Conservation (phyloP, 805 yeast species). For the Myxozyma geophila region DNA sequence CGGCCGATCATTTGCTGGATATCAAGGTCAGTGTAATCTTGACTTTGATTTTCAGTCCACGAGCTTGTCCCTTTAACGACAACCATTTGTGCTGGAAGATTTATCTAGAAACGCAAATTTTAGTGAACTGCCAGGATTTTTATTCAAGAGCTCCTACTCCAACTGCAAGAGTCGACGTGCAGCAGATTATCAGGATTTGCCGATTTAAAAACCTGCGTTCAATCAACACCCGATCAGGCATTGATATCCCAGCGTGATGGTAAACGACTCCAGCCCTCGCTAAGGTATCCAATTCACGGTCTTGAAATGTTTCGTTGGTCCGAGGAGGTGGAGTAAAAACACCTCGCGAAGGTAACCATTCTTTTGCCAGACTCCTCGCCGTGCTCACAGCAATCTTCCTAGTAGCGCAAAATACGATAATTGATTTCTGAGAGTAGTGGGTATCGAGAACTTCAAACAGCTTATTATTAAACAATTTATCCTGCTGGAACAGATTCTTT, state of each 20-base stretch:
- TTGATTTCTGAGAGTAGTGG: slow-evolving; percentile 52
- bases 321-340: neutral
- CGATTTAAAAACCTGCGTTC: slow-evolving; percentile 55
- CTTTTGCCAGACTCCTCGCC: slow-evolving; percentile 44
- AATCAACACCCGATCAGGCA: slow-evolving; percentile 52
- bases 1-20: slow-evolving; percentile 67
- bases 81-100: slow-evolving; percentile 64
- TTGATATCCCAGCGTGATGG: slow-evolving; percentile 63
- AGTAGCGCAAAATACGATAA: slow-evolving; percentile 59
- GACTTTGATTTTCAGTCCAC: slow-evolving; percentile 52
- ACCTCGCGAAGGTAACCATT: slow-evolving; percentile 14
- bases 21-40: slow-evolving; percentile 61
- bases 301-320: slow-evolving; percentile 9
- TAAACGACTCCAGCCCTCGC: slow-evolving; percentile 52
- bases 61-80: slow-evolving; percentile 63
- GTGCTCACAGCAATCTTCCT: slow-evolving; percentile 55
- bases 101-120: slow-evolving; percentile 37
- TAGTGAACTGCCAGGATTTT: neutral
- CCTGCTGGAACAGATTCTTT: slow-evolving; percentile 56
- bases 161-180: slow-evolving; percentile 64
- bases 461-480: slow-evolving; percentile 48
- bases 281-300: slow-evolving; percentile 18
- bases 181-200: slow-evolving; percentile 52
- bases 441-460: slow-evolving; percentile 46
- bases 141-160: slow-evolving; percentile 50